Evolutionary conservation across 73 alveolate species (phyloP), one percentile per base, ranked within the genome.

Genomic region (Paramecium caudatum): DNA sequence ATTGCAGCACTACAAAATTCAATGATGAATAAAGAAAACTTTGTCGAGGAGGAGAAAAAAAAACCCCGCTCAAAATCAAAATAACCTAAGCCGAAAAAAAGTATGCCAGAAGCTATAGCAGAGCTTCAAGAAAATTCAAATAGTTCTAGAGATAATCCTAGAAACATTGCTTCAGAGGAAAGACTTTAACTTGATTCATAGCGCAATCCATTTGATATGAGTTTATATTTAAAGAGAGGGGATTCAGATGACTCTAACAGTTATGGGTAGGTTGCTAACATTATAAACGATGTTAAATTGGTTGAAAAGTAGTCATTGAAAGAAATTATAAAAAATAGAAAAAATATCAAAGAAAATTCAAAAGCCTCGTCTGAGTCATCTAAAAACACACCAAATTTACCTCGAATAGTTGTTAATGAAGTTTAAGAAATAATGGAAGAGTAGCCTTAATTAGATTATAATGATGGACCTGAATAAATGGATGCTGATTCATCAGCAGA

Each of bases 121-220:
- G 83, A 65, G 34, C 39, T 65, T 25, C 15, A 65, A 65, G 83
- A 65, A 33, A 30, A 65, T 65, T 65, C 83, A 9, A 36, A 65
- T 13, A 65, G 83, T 65, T 65, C 83, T 32, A 65, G 47, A n/a
- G 83, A 65, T 9, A 65, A 65, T 30, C 83, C 83, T 25, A 65
- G 83, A 65, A 65, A 65, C 17, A 65, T 65, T 12, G 83, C 83
- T 25, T 17, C 33, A 25, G 83, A 36, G 6, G 83, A 36, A n/a
- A 36, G 83, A 4, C 17, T 65, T 6, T 65, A 65, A 65, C 34
- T 65, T 12, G 83, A 65, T 33, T 65, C 83, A 1, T 33, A 65
- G 16, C 27, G 39, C 19, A 65, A 21, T 33, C 83, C 83, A 33
- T 36, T 65, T 65, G 83, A 36, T 13, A 65, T 33, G 6, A 65